Evolutionary conservation across 208 protist genomes (phyloP), one percentile per base, ranked within the genome.

Genomic region (Zelonia costaricensis): DNA sequence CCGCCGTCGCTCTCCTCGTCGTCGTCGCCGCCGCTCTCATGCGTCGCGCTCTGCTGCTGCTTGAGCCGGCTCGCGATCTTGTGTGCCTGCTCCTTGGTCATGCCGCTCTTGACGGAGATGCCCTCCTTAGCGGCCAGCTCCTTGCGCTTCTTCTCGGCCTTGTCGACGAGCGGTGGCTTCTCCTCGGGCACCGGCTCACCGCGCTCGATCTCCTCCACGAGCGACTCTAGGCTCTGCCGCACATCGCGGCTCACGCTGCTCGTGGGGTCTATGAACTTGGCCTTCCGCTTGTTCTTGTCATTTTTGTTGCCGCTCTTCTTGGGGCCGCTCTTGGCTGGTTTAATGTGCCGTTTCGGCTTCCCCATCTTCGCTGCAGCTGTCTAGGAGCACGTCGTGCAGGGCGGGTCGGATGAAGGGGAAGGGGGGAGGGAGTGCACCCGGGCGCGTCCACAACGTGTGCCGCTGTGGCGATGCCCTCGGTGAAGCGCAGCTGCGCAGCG

Each of bases 1-100:
- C 69, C 63, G 28, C 69, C 74, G 47, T 71, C 69, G 18, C 69
- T 69, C 27, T 79, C 74, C 38, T 84, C 79, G 23, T 80, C 73
- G 16, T 75, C 43, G 23, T 71, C 75, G 40, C 74, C 78, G 45
- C 83, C 77, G 49, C 66, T 78, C 0, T 68, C 59, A 58, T 74
- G 54, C 1, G 69, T 69, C 45, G 71, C 74, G 54, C 81, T 81
- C 48, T 79, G 30, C 40, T 81, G 69, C 3, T 49, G 38, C 39
- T 71, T 68, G 49, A 70, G 54, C n/a, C 59, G 56, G 6, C 84
- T 71, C 0, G 84, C 75, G 27, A 85, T 82, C 8, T 70, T 69
- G 28, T 49, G 52, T 12, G 71, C 82, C 52, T 95, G 88, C 49
- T 72, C 62, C 23, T 78, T 72, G 8, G 88, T 92, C 81, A 88